A percentile compares a stretch with the other conserved stretches of the same genome.
phyloP scores from a whole-genome alignment of 1,139 yeast genomes.

The Magnusiomyces magnusii region DNA sequence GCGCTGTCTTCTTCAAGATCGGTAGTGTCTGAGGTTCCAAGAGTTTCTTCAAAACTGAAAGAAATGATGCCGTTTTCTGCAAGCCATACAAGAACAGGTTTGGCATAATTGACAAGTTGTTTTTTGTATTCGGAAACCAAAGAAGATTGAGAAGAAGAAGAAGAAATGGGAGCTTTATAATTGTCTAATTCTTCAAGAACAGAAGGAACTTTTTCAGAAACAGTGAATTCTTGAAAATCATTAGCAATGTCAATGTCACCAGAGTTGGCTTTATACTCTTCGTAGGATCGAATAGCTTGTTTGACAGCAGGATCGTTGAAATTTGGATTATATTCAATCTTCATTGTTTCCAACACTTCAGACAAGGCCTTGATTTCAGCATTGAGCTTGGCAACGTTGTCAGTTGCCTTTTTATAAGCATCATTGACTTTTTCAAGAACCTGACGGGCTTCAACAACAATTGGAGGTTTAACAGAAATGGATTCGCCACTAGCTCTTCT shows the following conservation, averaged over 20 bases:
- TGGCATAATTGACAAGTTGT: not conserved
- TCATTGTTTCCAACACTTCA: slow-evolving; percentile 40
- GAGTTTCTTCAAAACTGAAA: slow-evolving; percentile 4
- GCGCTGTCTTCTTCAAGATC: slow-evolving; percentile 8
- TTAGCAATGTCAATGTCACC: slow-evolving; percentile 2
- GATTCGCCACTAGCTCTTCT: not conserved
- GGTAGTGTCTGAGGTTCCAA: not conserved
- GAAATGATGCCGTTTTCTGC: slow-evolving; percentile 26
- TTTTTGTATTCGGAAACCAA: not conserved
- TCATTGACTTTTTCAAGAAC: slow-evolving; percentile 24
- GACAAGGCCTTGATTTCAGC: slow-evolving; percentile 35
- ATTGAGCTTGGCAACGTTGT: slow-evolving; percentile 16
- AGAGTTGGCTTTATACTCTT: slow-evolving; percentile 27
- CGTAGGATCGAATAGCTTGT: slow-evolving; percentile 54
- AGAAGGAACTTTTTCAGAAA: not conserved
- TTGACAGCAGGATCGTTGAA: slow-evolving; percentile 88
- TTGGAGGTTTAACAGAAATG: slow-evolving; percentile 6
- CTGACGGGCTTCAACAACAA: slow-evolving; percentile 21
- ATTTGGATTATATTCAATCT: slow-evolving; percentile 69
- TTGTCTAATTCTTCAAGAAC: not conserved
- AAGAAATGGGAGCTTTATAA: not conserved
- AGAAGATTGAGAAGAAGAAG: not conserved
- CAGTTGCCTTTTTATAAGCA: slow-evolving; percentile 33
- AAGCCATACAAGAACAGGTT: slow-evolving; percentile 19
- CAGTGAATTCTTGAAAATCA: not conserved